phyloP scores from a whole-genome alignment of 768 basidiomycete genomes.

The Glaciozyma antarctica region DNA sequence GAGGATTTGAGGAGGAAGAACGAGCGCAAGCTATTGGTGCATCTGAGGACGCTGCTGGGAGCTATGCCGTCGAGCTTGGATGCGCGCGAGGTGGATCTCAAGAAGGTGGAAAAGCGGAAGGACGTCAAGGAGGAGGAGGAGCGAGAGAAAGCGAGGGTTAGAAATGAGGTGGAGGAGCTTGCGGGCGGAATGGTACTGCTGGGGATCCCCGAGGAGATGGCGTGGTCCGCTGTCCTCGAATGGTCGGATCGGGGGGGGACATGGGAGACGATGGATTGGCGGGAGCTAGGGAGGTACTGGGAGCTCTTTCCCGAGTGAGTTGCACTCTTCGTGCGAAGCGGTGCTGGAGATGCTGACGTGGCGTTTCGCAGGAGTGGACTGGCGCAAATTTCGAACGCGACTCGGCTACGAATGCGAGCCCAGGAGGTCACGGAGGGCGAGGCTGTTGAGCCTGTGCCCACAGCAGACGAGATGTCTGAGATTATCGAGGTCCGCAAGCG shows the following conservation, averaged over 20 bases:
- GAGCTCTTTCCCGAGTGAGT: constrained; percentile 52
- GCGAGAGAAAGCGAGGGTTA: constrained; percentile 40
- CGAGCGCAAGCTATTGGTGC: constrained; percentile 63
- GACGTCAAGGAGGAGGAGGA: constrained; percentile 10
- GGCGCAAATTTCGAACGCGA: neutral
- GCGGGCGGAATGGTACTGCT: constrained; percentile 67
- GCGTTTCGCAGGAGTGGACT: constrained; percentile 39
- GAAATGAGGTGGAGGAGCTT: constrained; percentile 60
- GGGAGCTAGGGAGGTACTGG: constrained; percentile 51
- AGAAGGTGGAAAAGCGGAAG: constrained; percentile 42
- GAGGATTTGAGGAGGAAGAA: constrained; percentile 56
- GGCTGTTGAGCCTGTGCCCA: constrained; percentile 15
- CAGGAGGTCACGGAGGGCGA: constrained; percentile 42
- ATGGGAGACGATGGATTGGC: constrained; percentile 51
- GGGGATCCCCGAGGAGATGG: constrained; percentile 63
- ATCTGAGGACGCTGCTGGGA: constrained; percentile 55
- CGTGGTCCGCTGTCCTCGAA: constrained; percentile 73
- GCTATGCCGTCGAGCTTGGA: constrained; percentile 48
- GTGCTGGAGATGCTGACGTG: neutral
- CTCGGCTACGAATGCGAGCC: constrained; percentile 36
- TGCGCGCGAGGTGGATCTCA: constrained; percentile 27
- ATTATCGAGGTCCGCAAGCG: constrained; percentile 21
- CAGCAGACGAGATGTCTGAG: constrained; percentile 17
- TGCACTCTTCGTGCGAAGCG: neutral
- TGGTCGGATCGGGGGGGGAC: constrained; percentile 57